A percentile compares a stretch with the other conserved stretches of the same genome.
Evolutionary conservation across 2,329 filamentous ascomycete genomes (phyloP).

Genomic region (Ascochyta lentis): DNA sequence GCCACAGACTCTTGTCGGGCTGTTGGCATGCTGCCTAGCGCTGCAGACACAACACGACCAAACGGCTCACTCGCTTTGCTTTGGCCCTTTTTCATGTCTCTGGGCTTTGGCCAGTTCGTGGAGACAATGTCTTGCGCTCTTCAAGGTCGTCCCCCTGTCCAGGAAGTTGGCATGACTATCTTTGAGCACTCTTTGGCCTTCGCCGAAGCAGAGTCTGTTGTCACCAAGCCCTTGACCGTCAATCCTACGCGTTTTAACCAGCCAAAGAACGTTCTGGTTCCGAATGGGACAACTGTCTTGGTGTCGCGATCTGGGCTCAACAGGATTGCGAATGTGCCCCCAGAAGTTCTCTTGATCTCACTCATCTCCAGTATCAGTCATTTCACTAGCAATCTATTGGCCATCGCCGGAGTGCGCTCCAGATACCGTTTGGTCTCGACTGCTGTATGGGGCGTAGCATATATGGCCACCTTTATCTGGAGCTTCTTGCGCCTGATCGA

Average conservation of each 20-base stretch:
- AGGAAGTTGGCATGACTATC: constrained; percentile 93
- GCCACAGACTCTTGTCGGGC: constrained; percentile 78
- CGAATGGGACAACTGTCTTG: constrained; percentile 54
- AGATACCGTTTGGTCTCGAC: constrained; percentile 85
- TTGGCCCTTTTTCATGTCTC: constrained; percentile 75
- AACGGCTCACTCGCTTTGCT: constrained; percentile 78
- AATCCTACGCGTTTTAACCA: constrained; percentile 63
- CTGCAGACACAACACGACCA: constrained; percentile 62
- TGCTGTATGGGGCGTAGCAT: constrained; percentile 86
- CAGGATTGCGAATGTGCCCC: constrained; percentile 82
- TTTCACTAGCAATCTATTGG: constrained; percentile 81
- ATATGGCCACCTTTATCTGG: constrained; percentile 84
- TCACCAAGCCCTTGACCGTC: constrained; percentile 79
- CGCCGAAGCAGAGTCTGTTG: constrained; percentile 89
- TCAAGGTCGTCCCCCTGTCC: constrained; percentile 78
- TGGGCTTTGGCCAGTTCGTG: constrained; percentile 80
- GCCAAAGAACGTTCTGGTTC: constrained; percentile 46
- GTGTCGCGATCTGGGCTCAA: constrained; percentile 68
- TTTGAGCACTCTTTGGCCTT: constrained; percentile 97
- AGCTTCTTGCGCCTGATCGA: constrained; percentile 63
- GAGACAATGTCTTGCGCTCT: constrained; percentile 89
- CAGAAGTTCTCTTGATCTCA: constrained; percentile 85
- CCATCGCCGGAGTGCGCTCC: constrained; percentile 79
- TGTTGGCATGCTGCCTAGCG: constrained; percentile 70
- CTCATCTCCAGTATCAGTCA: constrained; percentile 91